Percentiles rank a stretch among this genome's conserved stretches.
phyloP scores from a whole-genome alignment of 495 filamentous ascomycete species.

The Durotheca rogersii region DNA sequence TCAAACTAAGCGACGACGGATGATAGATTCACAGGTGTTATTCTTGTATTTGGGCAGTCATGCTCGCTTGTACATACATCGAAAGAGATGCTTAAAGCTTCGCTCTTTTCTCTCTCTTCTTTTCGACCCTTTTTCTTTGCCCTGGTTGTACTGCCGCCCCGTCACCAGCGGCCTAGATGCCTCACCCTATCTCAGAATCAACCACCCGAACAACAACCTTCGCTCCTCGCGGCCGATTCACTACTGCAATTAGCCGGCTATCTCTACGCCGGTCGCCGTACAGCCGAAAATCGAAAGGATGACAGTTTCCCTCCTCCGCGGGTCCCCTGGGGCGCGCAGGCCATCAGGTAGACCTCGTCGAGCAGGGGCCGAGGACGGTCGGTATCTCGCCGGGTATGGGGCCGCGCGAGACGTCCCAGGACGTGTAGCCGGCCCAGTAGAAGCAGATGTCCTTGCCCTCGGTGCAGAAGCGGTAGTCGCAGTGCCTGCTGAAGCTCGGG shows the following conservation, averaged over 20 bases:
- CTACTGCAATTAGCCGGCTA: too few species aligned
- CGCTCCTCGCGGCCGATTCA: too few species aligned
- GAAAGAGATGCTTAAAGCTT: not conserved
- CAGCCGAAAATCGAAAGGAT: too few species aligned
- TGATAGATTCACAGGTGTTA: conserved; percentile 1
- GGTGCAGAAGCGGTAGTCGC: conserved; percentile 33
- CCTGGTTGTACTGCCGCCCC: too few species aligned
- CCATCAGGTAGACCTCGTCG: not conserved
- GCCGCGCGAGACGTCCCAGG: conserved; percentile 30
- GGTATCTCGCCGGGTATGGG: conserved; percentile 32
- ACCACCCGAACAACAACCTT: too few species aligned
- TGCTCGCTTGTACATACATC: conserved; percentile 16
- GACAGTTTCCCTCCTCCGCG: too few species aligned
- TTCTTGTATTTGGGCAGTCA: conserved; percentile 16
- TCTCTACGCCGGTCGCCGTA: too few species aligned
- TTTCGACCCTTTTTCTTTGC: too few species aligned
- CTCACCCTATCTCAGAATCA: too few species aligned
- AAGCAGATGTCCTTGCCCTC: conserved; percentile 27
- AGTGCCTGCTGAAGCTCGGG: conserved; percentile 14
- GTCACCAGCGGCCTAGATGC: too few species aligned
- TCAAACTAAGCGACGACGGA: too few species aligned
- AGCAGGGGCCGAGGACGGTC: conserved; percentile 32
- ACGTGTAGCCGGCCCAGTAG: conserved; percentile 35
- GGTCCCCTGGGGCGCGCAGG: too few species aligned
- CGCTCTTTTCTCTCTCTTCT: not conserved